phyloP scores from a whole-genome alignment of 1,284 basidiomycete genomes.

The Cryptococcus sp. region DNA sequence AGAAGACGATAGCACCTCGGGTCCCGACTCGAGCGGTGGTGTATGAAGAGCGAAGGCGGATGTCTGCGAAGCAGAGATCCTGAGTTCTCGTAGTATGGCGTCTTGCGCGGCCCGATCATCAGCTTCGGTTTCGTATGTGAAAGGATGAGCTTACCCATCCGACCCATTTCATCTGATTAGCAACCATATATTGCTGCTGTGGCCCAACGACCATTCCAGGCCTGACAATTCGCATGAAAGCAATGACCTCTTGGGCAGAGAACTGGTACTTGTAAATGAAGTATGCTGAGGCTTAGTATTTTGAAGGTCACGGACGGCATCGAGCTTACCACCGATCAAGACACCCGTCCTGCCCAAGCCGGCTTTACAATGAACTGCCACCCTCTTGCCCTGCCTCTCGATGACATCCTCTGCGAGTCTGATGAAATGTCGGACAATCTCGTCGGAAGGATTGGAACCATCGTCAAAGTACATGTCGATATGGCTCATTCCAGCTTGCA shows the following conservation, averaged over 20 bases:
- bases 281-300: conserved; percentile 60
- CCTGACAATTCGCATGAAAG: conserved; percentile 94
- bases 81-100: conserved; percentile 64
- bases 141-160: conserved; percentile 76
- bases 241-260: conserved; percentile 94
- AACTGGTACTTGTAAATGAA: conserved; percentile 99
- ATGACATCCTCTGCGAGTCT: conserved; percentile 75
- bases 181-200: conserved; percentile 85
- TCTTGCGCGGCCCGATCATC: conserved; percentile 50
- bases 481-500: conserved; percentile 83
- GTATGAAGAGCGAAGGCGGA: conserved; percentile 49
- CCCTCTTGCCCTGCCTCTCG: conserved; percentile 60
- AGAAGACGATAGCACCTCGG: not conserved
- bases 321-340: conserved; percentile 65
- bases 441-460: conserved; percentile 75
- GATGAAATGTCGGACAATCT: conserved; percentile 88
- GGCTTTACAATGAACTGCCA: conserved; percentile 73
- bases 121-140: conserved; percentile 33
- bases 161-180: conserved; percentile 89
- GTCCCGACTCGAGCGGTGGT: conserved; percentile 23
- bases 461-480: conserved; percentile 88
- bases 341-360: conserved; percentile 60
- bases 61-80: conserved; percentile 52
- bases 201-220: conserved; percentile 85
- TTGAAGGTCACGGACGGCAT: not conserved